Evolutionary conservation across 805 yeast species (phyloP).

Genomic region (Metschnikowia lochheadii): DNA sequence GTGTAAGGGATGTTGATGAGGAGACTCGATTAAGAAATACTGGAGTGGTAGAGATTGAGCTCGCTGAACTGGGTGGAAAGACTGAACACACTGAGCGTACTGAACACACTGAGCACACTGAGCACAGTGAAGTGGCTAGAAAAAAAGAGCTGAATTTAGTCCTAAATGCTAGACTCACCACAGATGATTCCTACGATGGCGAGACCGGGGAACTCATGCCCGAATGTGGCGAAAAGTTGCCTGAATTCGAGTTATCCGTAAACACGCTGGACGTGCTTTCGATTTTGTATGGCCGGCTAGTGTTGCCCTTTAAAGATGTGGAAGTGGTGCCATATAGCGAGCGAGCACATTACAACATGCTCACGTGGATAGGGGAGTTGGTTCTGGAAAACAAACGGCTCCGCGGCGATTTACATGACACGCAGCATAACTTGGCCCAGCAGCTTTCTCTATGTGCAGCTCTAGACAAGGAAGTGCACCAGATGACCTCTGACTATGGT

Average conservation of each 20-base stretch:
- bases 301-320: constrained; percentile 5
- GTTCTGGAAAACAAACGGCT: constrained; percentile 6
- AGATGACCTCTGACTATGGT: constrained; percentile 14
- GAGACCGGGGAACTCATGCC: constrained; percentile 23
- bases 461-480: constrained; percentile 13
- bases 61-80: no score
- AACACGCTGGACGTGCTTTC: constrained; percentile 10
- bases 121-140: no score
- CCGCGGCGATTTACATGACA: background rate
- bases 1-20: background rate
- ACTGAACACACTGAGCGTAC: no score
- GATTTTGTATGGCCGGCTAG: constrained; percentile 12
- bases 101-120: no score
- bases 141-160: background rate
- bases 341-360: constrained; percentile 11
- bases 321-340: constrained; percentile 7
- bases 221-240: constrained; percentile 16
- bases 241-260: constrained; percentile 12
- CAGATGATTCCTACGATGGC: constrained; percentile 22
- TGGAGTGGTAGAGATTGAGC: no score
- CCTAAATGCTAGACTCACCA: constrained; percentile 20
- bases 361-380: constrained; percentile 14
- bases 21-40: no score
- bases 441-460: background rate
- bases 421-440: background rate